phyloP scores from a whole-genome alignment of 2,329 filamentous ascomycete species.

The Epichloe coenophiala region DNA sequence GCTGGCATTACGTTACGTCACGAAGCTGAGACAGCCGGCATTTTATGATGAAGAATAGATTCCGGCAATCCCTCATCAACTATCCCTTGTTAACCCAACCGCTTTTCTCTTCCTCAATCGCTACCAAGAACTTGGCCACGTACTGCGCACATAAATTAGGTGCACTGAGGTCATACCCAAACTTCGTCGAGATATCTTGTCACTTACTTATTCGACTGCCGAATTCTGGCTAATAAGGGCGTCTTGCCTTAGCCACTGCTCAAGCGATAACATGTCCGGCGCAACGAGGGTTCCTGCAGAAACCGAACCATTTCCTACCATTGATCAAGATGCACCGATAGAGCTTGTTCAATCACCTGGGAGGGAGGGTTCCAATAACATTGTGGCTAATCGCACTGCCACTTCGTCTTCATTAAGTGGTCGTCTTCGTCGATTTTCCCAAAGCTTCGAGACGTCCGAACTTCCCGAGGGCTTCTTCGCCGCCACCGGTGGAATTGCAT shows the following conservation, averaged over 20 bases:
- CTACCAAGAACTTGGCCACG: no score
- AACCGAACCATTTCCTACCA: slow-evolving; percentile 15
- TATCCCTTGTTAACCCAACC: no score
- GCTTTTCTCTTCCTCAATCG: background rate
- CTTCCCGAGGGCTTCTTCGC: slow-evolving; percentile 34
- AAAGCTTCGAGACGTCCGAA: slow-evolving; percentile 30
- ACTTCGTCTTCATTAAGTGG: slow-evolving; percentile 19
- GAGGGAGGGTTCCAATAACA: slow-evolving; percentile 2
- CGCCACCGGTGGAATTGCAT: slow-evolving; percentile 31
- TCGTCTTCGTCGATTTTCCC: slow-evolving; percentile 19
- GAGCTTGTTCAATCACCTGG: background rate
- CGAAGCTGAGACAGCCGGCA: no score
- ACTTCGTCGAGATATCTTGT: background rate
- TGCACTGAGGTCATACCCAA: no score
- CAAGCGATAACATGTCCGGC: slow-evolving; percentile 2
- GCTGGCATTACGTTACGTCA: no score
- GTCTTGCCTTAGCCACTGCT: background rate
- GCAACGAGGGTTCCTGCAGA: slow-evolving; percentile 3
- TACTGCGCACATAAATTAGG: no score
- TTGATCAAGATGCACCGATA: slow-evolving; percentile 7
- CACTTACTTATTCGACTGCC: background rate
- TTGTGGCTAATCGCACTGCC: slow-evolving; percentile 12
- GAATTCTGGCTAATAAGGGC: background rate
- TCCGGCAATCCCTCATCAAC: background rate
- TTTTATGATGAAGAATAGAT: background rate